Conservation (phyloP, 345 rosid species). For the Aquilaria malaccensis region DNA sequence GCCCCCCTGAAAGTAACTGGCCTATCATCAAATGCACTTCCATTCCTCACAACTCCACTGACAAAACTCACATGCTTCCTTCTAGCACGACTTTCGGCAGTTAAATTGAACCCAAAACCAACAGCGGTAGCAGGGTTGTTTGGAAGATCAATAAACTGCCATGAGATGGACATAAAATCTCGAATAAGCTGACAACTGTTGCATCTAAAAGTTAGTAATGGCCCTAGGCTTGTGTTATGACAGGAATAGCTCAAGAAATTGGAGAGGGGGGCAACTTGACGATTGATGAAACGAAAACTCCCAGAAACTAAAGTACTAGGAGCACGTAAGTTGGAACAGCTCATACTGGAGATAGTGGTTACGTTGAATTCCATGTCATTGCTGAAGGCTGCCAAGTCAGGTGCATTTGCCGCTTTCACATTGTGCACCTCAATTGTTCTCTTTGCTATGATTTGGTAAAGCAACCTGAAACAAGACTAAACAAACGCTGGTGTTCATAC, state of each 20-base stretch:
- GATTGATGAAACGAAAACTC: slow-evolving; percentile 55
- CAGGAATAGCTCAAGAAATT: slow-evolving; percentile 55
- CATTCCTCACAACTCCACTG: slow-evolving; percentile 64
- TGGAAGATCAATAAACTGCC: slow-evolving; percentile 87
- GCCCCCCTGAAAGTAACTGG: slow-evolving; percentile 85
- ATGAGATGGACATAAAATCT: slow-evolving; percentile 65
- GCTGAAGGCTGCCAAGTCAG: slow-evolving; percentile 59
- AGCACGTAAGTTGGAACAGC: slow-evolving; percentile 68
- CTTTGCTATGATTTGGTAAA: slow-evolving; percentile 82
- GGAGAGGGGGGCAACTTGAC: slow-evolving; percentile 40
- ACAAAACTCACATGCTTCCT: slow-evolving; percentile 66
- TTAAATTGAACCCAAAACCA: slow-evolving; percentile 79
- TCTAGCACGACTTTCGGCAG: slow-evolving; percentile 38
- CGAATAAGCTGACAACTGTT: slow-evolving; percentile 40
- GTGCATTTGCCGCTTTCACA: slow-evolving; percentile 71
- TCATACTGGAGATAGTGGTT: slow-evolving; percentile 84
- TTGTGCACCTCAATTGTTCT: slow-evolving; percentile 84
- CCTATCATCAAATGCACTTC: slow-evolving; percentile 46
- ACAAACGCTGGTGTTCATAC: slow-evolving; percentile 38
- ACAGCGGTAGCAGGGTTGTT: slow-evolving; percentile 76
- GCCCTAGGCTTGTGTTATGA: slow-evolving; percentile 68
- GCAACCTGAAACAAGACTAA: slow-evolving; percentile 70
- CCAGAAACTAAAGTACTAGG: slow-evolving; percentile 55
- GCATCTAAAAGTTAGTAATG: slow-evolving; percentile 70
- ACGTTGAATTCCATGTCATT: slow-evolving; percentile 82